These are phyloP conservation scores for Sanghuangporus weigelae DNA, from an alignment of 1,284 basidiomycete genomes.

Conservation along the genomic window DNA sequence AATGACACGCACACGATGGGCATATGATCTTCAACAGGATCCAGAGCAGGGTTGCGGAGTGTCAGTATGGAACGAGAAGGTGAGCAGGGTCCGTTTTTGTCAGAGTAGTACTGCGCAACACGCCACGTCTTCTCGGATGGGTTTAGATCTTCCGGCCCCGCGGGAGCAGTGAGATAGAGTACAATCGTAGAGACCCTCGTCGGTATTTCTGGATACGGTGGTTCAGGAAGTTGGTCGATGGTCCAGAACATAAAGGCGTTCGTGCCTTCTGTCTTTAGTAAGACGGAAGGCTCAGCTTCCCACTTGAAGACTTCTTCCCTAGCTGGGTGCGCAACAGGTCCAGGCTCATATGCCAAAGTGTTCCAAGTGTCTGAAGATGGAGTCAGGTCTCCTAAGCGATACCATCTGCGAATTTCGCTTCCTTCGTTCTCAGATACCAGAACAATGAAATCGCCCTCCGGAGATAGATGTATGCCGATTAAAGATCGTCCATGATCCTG, in stretches of 20 bases:
- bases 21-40: background rate
- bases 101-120: constrained; percentile 13
- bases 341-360: background rate
- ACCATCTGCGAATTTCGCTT: constrained; percentile 9
- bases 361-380: background rate
- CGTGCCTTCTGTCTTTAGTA: background rate
- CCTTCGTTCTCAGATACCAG: constrained; percentile 7
- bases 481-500: constrained; percentile 7
- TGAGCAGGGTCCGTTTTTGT: constrained; percentile 7
- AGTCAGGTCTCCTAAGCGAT: background rate
- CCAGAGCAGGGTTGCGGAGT: constrained; percentile 1
- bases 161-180: background rate
- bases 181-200: constrained; percentile 4
- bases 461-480: constrained; percentile 6
- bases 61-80: background rate
- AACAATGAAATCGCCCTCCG: background rate
- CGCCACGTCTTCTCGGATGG: constrained; percentile 3
- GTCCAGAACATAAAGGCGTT: constrained; percentile 10
- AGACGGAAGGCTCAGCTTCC: background rate
- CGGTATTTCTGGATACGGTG: constrained; percentile 6
- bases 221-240: constrained; percentile 9
- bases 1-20: constrained; percentile 11
- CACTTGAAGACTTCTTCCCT: constrained; percentile 1
- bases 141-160: background rate
- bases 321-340: background rate